A percentile compares a stretch with the other conserved stretches of the same genome.
Evolutionary conservation across 1,284 basidiomycete genomes (phyloP).

Genomic region (Afroboletus lepidellus): DNA sequence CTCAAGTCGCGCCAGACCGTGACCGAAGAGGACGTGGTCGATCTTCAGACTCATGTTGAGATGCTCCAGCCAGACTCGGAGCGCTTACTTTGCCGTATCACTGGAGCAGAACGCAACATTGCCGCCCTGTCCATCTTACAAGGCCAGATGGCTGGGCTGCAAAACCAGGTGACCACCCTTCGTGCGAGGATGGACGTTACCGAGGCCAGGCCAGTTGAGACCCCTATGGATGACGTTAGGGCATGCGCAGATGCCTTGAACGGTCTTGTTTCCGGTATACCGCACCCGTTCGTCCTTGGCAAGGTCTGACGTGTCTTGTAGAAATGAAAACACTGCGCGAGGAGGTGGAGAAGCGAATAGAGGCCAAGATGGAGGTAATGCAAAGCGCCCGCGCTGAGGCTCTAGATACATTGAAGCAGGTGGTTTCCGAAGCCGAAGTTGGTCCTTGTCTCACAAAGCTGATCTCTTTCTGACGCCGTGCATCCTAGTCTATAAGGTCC

Average conservation of each 20-base stretch:
- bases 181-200: slow-evolving; percentile 32
- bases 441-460: not conserved
- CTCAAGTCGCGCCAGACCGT: slow-evolving; percentile 27
- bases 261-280: slow-evolving; percentile 33
- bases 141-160: slow-evolving; percentile 21
- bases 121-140: slow-evolving; percentile 40
- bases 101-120: slow-evolving; percentile 32
- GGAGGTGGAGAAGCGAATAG: slow-evolving; percentile 34
- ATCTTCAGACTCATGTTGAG: slow-evolving; percentile 43
- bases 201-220: slow-evolving; percentile 10
- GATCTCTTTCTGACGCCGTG: slow-evolving; percentile 8
- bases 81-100: slow-evolving; percentile 32
- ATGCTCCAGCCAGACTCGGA: slow-evolving; percentile 38
- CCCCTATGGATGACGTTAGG: slow-evolving; percentile 26
- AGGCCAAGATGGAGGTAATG: slow-evolving; percentile 31
- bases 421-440: slow-evolving; percentile 25
- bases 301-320: slow-evolving; percentile 18
- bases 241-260: slow-evolving; percentile 30
- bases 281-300: not conserved
- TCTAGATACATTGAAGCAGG: slow-evolving; percentile 24
- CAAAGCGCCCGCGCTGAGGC: slow-evolving; percentile 30
- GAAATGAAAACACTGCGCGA: slow-evolving; percentile 37
- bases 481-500: slow-evolving; percentile 18
- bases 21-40: slow-evolving; percentile 39
- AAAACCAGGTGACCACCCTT: slow-evolving; percentile 38